phyloP scores from a whole-genome alignment of 257 asterid species.

The Catharanthus roseus region DNA sequence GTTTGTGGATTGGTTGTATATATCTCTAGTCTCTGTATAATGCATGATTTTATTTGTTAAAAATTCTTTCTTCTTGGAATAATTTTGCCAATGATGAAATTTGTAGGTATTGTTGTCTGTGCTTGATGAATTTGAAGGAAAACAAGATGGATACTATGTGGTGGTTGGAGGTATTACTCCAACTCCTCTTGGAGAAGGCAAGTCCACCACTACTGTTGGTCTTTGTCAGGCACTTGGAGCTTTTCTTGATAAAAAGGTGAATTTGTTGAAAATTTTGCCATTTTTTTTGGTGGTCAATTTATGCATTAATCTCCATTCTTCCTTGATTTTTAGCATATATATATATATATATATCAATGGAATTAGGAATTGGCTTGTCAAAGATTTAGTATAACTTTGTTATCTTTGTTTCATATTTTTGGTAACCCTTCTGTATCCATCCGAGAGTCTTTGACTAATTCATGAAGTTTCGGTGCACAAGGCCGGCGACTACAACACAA shows the following conservation, averaged over 20 bases:
- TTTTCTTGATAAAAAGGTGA: constrained; percentile 90
- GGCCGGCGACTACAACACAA: no score
- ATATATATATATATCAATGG: neutral
- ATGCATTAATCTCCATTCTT: neutral
- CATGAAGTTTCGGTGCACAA: no score
- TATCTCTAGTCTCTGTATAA: no score
- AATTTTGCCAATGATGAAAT: neutral
- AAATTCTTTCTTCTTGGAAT: neutral
- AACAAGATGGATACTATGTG: constrained; percentile 81
- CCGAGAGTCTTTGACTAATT: no score
- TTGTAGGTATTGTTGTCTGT: constrained; percentile 70
- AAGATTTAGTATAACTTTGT: no score
- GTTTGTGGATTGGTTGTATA: neutral
- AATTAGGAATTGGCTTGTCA: neutral
- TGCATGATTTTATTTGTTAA: neutral
- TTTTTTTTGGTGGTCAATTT: neutral
- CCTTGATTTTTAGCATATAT: neutral
- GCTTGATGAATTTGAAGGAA: constrained; percentile 61
- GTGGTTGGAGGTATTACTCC: constrained; percentile 98
- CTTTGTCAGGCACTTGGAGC: constrained; percentile 99
- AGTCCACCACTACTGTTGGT: constrained; percentile 95
- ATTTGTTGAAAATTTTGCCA: neutral
- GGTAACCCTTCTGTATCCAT: no score
- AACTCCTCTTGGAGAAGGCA: constrained; percentile 99
- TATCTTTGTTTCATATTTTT: neutral